Percentiles rank a stretch among this genome's conserved stretches.
Evolutionary conservation across 495 filamentous ascomycete species (phyloP).

Genomic region (Rhizodiscina lignyota): DNA sequence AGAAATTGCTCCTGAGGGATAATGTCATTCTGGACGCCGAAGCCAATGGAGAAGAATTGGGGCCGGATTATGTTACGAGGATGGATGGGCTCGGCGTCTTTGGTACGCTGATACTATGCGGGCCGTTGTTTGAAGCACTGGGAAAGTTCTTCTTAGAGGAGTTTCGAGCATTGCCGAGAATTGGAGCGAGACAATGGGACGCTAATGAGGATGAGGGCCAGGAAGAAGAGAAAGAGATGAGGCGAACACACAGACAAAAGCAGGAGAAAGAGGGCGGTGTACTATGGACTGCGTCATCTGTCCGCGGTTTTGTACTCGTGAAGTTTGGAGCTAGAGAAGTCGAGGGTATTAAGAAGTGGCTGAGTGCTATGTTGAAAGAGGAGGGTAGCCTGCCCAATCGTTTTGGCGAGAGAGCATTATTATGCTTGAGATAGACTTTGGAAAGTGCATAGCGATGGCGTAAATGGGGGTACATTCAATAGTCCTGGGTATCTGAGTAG

Average conservation of each 20-base stretch:
- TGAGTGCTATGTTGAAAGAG: conserved; percentile 35
- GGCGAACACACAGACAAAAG: conserved; percentile 20
- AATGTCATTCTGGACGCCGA: conserved; percentile 50
- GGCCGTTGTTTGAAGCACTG: conserved; percentile 48
- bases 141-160: conserved; percentile 55
- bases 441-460: no score
- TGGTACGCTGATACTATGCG: conserved; percentile 70
- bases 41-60: conserved; percentile 12
- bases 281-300: conserved; percentile 72
- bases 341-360: conserved; percentile 45
- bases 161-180: conserved; percentile 58
- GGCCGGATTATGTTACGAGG: conserved; percentile 25
- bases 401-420: conserved; percentile 47
- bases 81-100: conserved; percentile 55
- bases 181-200: conserved; percentile 71
- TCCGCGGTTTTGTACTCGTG: conserved; percentile 72
- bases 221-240: conserved; percentile 20
- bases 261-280: conserved; percentile 41
- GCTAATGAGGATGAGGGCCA: conserved; percentile 22
- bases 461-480: background rate
- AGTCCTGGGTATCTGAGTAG: background rate
- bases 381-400: conserved; percentile 39
- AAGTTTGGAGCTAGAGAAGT: conserved; percentile 60
- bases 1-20: conserved; percentile 62
- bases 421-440: conserved; percentile 32